Evolutionary conservation across 495 filamentous ascomycete species (phyloP).

Genomic region (Opeltia flavorubescens): DNA sequence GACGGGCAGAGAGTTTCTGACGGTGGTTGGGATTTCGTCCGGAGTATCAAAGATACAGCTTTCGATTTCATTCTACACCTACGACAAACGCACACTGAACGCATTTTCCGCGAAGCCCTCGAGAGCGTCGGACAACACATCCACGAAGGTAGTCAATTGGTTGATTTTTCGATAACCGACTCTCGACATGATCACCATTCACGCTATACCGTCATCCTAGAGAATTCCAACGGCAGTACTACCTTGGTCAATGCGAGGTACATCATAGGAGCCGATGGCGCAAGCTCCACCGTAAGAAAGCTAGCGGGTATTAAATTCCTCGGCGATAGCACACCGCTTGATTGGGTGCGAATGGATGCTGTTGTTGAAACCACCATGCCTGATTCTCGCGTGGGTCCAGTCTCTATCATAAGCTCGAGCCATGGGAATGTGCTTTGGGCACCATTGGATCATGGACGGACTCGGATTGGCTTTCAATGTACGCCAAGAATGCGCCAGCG

Average conservation of each 20-base stretch:
- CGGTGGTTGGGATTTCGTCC: constrained; percentile 20
- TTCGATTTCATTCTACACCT: constrained; percentile 30
- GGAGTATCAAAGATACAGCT: constrained; percentile 24
- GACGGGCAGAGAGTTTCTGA: constrained; percentile 25
- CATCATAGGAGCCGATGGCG: constrained; percentile 35
- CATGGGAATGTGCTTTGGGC: constrained; percentile 39
- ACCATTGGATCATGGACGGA: constrained; percentile 32
- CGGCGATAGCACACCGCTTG: constrained; percentile 27
- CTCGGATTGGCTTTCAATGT: constrained; percentile 39
- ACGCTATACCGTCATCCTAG: not conserved
- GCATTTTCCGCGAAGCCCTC: constrained; percentile 23
- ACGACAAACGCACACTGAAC: constrained; percentile 29
- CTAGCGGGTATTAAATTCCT: constrained; percentile 29
- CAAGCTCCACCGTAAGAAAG: constrained; percentile 28
- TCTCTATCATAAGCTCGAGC: constrained; percentile 33
- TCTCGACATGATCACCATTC: not conserved
- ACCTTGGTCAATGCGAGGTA: constrained; percentile 23
- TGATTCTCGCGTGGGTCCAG: constrained; percentile 27
- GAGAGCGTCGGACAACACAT: constrained; percentile 10
- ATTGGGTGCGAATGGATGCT: constrained; percentile 37
- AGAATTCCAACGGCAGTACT: not conserved
- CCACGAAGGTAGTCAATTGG: constrained; percentile 1
- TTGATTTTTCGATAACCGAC: not conserved
- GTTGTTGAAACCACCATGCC: constrained; percentile 36
- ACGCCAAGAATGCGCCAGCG: constrained; percentile 30